These are phyloP conservation scores for Penicillium glabrum DNA, from an alignment of 2,329 filamentous ascomycete species.

Conservation along the genomic window DNA sequence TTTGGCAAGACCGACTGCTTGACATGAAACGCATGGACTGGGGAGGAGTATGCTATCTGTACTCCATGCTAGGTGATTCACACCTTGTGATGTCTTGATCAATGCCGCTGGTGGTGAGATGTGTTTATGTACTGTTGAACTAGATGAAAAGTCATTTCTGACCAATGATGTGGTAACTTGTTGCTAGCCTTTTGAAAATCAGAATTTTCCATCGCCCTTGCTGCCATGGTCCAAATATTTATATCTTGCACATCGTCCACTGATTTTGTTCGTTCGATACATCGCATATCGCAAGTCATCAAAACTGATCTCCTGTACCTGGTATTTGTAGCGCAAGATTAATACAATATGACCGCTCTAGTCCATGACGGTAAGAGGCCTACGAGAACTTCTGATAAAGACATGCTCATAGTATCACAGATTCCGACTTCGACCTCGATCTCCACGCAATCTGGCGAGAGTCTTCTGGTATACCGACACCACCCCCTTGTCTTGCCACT, in stretches of 20 bases:
- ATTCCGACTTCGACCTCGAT: not conserved
- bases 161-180: not conserved
- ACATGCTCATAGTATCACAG: not conserved
- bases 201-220: not conserved
- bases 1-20: not conserved
- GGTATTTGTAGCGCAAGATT: not conserved
- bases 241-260: not conserved
- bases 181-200: not conserved
- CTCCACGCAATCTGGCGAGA: no score
- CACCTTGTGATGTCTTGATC: not conserved
- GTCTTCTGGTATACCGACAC: not conserved
- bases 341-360: not conserved
- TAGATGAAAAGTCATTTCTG: not conserved
- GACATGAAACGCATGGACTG: no score
- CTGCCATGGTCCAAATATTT: not conserved
- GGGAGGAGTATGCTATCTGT: no score
- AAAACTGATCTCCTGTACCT: not conserved
- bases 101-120: no score
- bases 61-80: no score
- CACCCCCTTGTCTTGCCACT: slow-evolving; percentile 4
- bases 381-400: not conserved
- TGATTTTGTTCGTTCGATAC: not conserved
- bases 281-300: not conserved
- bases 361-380: not conserved
- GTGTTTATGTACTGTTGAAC: not conserved